Percentiles rank a stretch among this genome's conserved stretches.
Conservation (phyloP, 2,329 filamentous ascomycete genomes). For the Fusarium abutilonis region DNA sequence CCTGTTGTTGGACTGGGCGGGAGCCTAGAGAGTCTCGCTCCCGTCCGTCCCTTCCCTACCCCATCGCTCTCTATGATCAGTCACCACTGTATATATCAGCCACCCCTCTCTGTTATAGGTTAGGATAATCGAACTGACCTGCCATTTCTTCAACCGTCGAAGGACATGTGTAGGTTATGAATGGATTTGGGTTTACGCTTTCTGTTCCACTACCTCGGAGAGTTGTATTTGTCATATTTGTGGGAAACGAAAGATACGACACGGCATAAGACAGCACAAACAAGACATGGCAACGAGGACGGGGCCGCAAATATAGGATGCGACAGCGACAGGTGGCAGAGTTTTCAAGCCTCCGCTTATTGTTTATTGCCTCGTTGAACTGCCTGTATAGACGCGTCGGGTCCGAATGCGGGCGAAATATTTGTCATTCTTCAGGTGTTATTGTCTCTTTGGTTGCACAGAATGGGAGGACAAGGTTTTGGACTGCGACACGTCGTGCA, state of each 20-base stretch:
- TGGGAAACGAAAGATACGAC: not conserved
- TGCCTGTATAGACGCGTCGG: not conserved
- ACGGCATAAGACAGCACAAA: not conserved
- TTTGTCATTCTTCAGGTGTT: slow-evolving; percentile 18
- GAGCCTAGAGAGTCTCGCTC: slow-evolving; percentile 17
- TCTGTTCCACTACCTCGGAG: not conserved
- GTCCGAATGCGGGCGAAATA: slow-evolving; percentile 1
- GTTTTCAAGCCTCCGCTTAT: not conserved
- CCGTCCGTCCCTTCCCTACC: slow-evolving; percentile 14
- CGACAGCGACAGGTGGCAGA: not conserved
- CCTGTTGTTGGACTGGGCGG: not conserved
- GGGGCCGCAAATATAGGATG: not conserved
- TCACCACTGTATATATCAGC: not conserved
- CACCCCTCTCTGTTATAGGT: slow-evolving; percentile 28
- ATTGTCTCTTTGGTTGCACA: slow-evolving; percentile 10
- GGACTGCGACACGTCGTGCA: not conserved
- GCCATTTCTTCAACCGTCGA: slow-evolving; percentile 27
- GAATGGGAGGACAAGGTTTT: slow-evolving; percentile 10
- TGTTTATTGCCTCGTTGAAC: slow-evolving; percentile 1
- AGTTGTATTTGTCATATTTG: too few relatives aligned
- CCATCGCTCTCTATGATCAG: not conserved
- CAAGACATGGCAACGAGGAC: not conserved
- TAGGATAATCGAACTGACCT: slow-evolving; percentile 9
- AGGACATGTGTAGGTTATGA: slow-evolving; percentile 10
- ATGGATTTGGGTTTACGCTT: slow-evolving; percentile 1